Base-by-base conservation (phyloP, 179 eudicot genomes). In the Silene coronaria region DNA sequence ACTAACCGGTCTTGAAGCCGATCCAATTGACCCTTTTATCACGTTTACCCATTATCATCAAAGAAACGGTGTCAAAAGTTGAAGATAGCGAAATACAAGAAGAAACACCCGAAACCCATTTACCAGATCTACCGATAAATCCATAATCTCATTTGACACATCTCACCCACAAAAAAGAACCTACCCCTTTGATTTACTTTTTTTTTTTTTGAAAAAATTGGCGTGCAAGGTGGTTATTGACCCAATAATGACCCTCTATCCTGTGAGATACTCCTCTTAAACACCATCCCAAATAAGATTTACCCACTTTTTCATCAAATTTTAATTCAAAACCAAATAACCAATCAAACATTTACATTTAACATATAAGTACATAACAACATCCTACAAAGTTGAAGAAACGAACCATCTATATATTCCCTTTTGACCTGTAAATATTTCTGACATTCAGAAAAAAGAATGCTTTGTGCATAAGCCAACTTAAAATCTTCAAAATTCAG, bases 381-480 rank as follows among this genome's bases (percentile, higher is more conserved):
- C 38, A 78, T 72, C 51, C 55, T 68, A 67, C 61, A 65, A 65
- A 72, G 76, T 78, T 32, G 32, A 80, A 76, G 64, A 13, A 53
- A 78, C 69, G 81, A 81, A 82, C 75, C 84, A 78, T 82, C 82
- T 23, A 58, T 42, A 59, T 30, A 12, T 24, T 19, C 17, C 1
- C n/a, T 76, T 14, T 73, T 21, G 19, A 5, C 32, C 48, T 66
- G 1, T 1, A 36, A 5, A 0, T 24, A 24, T 55, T 53, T 11
- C 4, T 42, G 30, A 22, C 16, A 11, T 26, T 45, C 21, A n/a
- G 34, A 36, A 21, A 3, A 4, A 67, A 26, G 64, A 34, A 48
- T 79, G 82, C 82, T 82, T 82, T 72, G 73, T 30, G 26, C 24
- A 19, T 76, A 82, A 79, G 82, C 82, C 64, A 78, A 55, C 71